phyloP scores from a whole-genome alignment of 2,329 filamentous ascomycete species.

The Alternaria postmessia region DNA sequence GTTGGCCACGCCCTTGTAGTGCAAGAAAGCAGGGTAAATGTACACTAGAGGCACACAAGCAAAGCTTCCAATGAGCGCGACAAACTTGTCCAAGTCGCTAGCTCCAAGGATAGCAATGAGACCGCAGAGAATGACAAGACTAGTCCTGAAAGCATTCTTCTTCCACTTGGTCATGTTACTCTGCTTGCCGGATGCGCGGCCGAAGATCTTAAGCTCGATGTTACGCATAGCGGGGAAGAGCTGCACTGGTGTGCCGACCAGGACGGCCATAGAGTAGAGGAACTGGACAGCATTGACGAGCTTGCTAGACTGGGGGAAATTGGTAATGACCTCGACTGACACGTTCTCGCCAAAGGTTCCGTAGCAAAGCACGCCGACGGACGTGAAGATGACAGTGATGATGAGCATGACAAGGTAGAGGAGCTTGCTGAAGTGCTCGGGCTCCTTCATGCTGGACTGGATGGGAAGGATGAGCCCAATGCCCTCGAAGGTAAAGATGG shows the following conservation, averaged over 20 bases:
- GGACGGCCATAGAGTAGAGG: conserved; percentile 75
- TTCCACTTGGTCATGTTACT: conserved; percentile 74
- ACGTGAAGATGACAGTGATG: conserved; percentile 76
- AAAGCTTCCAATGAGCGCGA: conserved; percentile 75
- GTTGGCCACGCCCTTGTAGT: conserved; percentile 72
- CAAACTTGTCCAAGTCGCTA: conserved; percentile 76
- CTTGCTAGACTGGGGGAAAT: conserved; percentile 73
- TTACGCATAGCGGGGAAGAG: conserved; percentile 78
- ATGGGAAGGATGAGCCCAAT: conserved; percentile 80
- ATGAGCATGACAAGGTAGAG: conserved; percentile 75
- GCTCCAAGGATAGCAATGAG: conserved; percentile 70
- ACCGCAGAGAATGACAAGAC: conserved; percentile 66
- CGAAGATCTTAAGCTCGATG: conserved; percentile 72
- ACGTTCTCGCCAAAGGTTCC: conserved; percentile 75
- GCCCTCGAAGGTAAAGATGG: conserved; percentile 81
- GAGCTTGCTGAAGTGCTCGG: conserved; percentile 71
- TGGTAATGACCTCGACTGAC: conserved; percentile 77
- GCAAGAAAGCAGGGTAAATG: conserved; percentile 76
- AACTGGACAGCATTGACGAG: conserved; percentile 81
- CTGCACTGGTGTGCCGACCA: conserved; percentile 78
- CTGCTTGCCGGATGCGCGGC: conserved; percentile 71
- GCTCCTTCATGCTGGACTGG: conserved; percentile 76
- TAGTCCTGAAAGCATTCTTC: conserved; percentile 73
- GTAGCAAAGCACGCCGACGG: conserved; percentile 76
- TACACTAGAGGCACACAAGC: conserved; percentile 80